A percentile compares a stretch with the other conserved stretches of the same genome.
Conservation (phyloP, 1,139 yeast genomes). For the Insectozyma bohioensis region DNA sequence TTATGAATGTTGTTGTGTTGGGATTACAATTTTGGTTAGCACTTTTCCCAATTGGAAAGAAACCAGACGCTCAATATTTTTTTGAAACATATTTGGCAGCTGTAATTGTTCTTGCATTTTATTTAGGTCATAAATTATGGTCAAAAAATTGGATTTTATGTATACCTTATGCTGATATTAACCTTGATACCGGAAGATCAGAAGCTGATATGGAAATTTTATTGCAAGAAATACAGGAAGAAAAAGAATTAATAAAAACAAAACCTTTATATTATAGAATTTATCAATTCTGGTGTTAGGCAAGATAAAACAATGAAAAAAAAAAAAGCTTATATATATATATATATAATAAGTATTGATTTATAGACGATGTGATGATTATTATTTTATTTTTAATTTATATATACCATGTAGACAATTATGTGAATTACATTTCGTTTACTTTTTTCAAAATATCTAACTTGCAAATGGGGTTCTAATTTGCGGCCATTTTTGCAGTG, state of each 20-base stretch:
- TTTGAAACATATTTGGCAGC: constrained; percentile 39
- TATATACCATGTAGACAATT: too few species aligned
- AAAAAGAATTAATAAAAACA: constrained; percentile 27
- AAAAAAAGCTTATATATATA: too few species aligned
- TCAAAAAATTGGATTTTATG: constrained; percentile 26
- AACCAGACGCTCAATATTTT: constrained; percentile 30
- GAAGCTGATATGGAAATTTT: constrained; percentile 39
- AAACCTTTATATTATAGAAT: constrained; percentile 32
- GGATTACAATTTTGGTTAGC: constrained; percentile 45
- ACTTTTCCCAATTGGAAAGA: constrained; percentile 33
- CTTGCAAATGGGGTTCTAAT: too few species aligned
- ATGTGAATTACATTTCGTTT: too few species aligned
- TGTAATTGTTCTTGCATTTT: constrained; percentile 31
- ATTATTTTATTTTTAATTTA: too few species aligned
- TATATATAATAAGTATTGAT: too few species aligned
- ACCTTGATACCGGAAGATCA: constrained; percentile 40
- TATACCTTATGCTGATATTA: constrained; percentile 32
- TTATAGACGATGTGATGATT: too few species aligned
- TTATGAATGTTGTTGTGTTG: constrained; percentile 32
- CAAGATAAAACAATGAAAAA: too few species aligned
- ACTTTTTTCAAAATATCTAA: too few species aligned
- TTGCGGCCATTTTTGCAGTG: too few species aligned
- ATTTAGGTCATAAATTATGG: constrained; percentile 36
- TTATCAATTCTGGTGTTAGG: constrained; percentile 37
- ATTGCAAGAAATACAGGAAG: constrained; percentile 37